Percentiles rank a stretch among this genome's conserved stretches.
Evolutionary conservation across 2,329 filamentous ascomycete genomes (phyloP).

Genomic region (Akanthomyces muscarius): DNA sequence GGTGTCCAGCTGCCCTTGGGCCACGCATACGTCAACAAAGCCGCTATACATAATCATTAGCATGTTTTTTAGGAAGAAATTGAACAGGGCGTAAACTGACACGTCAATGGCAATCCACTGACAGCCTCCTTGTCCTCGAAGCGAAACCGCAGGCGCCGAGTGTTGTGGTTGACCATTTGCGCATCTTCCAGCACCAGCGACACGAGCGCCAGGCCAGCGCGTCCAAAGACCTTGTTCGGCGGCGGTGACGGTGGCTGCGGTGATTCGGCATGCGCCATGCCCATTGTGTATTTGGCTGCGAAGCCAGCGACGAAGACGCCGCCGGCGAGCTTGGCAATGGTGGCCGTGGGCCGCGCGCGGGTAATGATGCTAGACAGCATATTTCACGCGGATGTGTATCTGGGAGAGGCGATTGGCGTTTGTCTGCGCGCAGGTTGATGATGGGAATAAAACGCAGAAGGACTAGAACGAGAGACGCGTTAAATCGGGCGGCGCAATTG

Average conservation of each 20-base stretch:
- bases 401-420: no score
- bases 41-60: neutral
- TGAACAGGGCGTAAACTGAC: neutral
- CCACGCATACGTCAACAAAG: neutral
- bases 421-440: no score
- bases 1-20: neutral
- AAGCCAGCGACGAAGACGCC: no score
- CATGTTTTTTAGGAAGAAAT: neutral
- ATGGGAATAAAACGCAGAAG: no score
- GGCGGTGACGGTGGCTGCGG: neutral
- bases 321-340: no score
- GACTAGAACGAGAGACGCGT: no score
- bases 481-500: no score
- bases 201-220: neutral
- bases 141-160: neutral
- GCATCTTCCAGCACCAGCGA: neutral
- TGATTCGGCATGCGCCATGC: neutral
- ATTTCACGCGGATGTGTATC: no score
- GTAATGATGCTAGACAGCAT: no score
- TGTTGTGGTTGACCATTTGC: neutral
- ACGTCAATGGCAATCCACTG: neutral
- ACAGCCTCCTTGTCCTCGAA: neutral
- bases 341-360: no score
- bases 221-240: constrained; percentile 22
- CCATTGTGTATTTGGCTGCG: no score